Evolutionary conservation across 139 green algal genomes (phyloP).

Genomic region (Eudorina sp.): DNA sequence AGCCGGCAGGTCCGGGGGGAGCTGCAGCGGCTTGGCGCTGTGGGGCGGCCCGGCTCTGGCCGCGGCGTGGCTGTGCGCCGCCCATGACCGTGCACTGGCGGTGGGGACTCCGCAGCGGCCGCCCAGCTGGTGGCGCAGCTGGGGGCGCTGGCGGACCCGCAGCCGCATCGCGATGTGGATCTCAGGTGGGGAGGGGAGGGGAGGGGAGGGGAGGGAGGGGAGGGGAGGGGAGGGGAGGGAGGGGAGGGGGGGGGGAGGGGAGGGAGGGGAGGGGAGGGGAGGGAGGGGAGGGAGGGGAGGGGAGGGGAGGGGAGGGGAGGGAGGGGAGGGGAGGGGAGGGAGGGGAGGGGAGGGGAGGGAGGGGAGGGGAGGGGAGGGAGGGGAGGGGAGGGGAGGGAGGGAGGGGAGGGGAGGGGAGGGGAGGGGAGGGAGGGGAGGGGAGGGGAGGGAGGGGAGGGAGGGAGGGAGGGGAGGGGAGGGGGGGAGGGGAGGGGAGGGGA

Average conservation of each 20-base stretch:
- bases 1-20: neutral
- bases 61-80: constrained; percentile 26
- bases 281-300: neutral
- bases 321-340: neutral
- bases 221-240: neutral
- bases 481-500: no score
- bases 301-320: no score
- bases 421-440: neutral
- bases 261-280: neutral
- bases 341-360: no score
- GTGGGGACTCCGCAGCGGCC: constrained; percentile 53
- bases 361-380: no score
- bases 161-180: constrained; percentile 27
- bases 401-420: neutral
- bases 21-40: constrained; percentile 45
- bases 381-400: no score
- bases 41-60: constrained; percentile 55
- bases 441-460: neutral
- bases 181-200: neutral
- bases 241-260: neutral
- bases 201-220: no score
- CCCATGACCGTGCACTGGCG: constrained; percentile 64
- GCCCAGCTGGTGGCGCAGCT: constrained; percentile 50
- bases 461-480: neutral
- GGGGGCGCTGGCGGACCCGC: constrained; percentile 56